A percentile compares a stretch with the other conserved stretches of the same genome.
Conservation (phyloP, 805 yeast genomes). For the Barnettozyma sucrosica region DNA sequence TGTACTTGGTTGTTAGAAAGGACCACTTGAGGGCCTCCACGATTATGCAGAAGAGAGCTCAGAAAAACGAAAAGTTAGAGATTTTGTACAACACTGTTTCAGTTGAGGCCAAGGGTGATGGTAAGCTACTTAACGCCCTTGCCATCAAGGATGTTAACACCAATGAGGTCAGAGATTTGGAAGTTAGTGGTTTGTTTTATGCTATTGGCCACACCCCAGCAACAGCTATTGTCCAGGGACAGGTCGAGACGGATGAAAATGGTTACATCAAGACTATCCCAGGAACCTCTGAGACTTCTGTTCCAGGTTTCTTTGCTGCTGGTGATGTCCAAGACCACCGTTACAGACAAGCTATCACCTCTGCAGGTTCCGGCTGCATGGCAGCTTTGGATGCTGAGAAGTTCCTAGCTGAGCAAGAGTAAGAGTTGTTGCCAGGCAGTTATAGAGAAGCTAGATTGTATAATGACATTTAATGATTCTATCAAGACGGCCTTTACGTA, state of each 20-base stretch:
- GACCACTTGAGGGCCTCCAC: constrained; percentile 92
- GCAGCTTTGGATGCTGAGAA: constrained; percentile 96
- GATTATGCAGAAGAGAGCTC: constrained; percentile 93
- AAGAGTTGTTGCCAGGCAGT: background rate
- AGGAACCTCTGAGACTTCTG: constrained; percentile 80
- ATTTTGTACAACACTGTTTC: constrained; percentile 82
- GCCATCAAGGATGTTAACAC: constrained; percentile 67
- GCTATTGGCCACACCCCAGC: constrained; percentile 99
- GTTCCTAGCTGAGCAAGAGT: constrained; percentile 56
- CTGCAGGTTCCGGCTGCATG: constrained; percentile 99
- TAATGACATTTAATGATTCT: background rate
- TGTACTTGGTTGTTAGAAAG: constrained; percentile 87
- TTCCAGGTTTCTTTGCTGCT: constrained; percentile 93
- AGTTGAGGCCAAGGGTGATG: constrained; percentile 89
- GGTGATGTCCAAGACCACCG: constrained; percentile 98
- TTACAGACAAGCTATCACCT: constrained; percentile 98
- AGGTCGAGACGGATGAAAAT: constrained; percentile 71
- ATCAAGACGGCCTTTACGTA: background rate
- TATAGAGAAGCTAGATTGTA: constrained; percentile 1
- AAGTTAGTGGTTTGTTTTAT: constrained; percentile 89
- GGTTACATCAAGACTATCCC: constrained; percentile 90
- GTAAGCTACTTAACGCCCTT: constrained; percentile 66
- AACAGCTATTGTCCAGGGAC: constrained; percentile 70
- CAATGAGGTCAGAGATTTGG: constrained; percentile 59
- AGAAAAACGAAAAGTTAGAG: constrained; percentile 82